Evolutionary conservation across 148 eudicot genomes (phyloP).

Genomic region (Rhododendron simsii): DNA sequence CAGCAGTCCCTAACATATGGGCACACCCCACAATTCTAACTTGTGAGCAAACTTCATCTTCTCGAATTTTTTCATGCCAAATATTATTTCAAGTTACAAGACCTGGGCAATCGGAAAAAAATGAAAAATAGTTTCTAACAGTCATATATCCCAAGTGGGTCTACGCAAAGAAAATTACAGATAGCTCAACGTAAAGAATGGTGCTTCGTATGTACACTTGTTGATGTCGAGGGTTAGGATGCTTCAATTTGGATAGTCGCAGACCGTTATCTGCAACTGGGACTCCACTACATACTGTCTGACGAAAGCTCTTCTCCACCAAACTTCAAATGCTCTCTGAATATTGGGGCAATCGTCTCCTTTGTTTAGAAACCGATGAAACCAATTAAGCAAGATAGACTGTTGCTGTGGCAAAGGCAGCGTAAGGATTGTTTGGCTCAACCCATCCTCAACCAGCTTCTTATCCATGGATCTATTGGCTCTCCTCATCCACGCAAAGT

Average conservation of each 20-base stretch:
- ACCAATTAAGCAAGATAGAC: slow-evolving; percentile 71
- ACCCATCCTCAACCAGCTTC: slow-evolving; percentile 78
- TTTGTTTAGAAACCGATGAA: slow-evolving; percentile 73
- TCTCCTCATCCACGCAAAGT: slow-evolving; percentile 85
- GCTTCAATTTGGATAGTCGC: slow-evolving; percentile 44
- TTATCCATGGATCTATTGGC: slow-evolving; percentile 61
- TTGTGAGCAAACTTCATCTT: background rate
- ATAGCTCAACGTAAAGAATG: slow-evolving; percentile 9
- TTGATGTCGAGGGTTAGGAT: background rate
- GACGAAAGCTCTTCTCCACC: slow-evolving; percentile 95
- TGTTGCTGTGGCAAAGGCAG: slow-evolving; percentile 75
- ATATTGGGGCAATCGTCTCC: slow-evolving; percentile 96
- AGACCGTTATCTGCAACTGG: slow-evolving; percentile 68
- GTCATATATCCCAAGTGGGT: background rate
- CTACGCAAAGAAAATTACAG: slow-evolving; percentile 1
- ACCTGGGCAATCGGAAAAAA: background rate
- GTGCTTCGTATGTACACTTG: slow-evolving; percentile 11
- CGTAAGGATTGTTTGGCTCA: slow-evolving; percentile 80
- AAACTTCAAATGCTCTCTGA: slow-evolving; percentile 87
- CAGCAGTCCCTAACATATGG: background rate
- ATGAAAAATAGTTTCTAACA: background rate
- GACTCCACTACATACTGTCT: slow-evolving; percentile 60
- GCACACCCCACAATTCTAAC: background rate
- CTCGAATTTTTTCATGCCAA: background rate
- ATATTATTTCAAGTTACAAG: background rate